Conservation (phyloP, 108 stramenopile genomes). For the Pseudonitzschia multistriata region DNA sequence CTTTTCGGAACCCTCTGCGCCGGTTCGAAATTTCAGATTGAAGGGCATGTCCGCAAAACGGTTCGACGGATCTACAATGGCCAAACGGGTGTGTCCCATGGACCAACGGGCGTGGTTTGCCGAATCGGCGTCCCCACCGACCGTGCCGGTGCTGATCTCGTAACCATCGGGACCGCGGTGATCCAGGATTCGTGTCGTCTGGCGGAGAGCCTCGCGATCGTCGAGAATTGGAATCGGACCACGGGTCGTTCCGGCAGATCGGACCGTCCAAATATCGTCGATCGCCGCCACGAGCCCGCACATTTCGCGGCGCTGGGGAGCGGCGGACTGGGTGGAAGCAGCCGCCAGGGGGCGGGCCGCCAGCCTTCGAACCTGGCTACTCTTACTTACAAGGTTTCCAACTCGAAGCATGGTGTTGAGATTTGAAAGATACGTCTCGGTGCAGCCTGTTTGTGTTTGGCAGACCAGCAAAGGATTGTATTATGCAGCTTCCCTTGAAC, state of each 20-base stretch:
- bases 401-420: slow-evolving; percentile 24
- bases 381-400: slow-evolving; percentile 16
- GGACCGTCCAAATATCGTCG: slow-evolving; percentile 46
- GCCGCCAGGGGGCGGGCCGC: background rate
- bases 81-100: slow-evolving; percentile 66
- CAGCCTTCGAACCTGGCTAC: slow-evolving; percentile 21
- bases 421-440: slow-evolving; percentile 5
- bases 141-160: slow-evolving; percentile 35
- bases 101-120: slow-evolving; percentile 30
- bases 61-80: slow-evolving; percentile 66
- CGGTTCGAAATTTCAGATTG: slow-evolving; percentile 41
- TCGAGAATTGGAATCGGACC: slow-evolving; percentile 36
- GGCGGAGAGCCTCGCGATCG: slow-evolving; percentile 26
- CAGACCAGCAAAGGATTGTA: background rate
- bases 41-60: slow-evolving; percentile 70
- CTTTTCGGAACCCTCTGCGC: slow-evolving; percentile 22
- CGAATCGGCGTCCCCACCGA: slow-evolving; percentile 22
- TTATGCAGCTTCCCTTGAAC: background rate
- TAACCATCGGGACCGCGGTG: slow-evolving; percentile 66
- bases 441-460: background rate
- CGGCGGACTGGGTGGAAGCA: slow-evolving; percentile 2
- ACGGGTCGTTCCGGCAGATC: slow-evolving; percentile 4
- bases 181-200: slow-evolving; percentile 38
- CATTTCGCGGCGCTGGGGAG: slow-evolving; percentile 23
- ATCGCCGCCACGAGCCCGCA: slow-evolving; percentile 56